Evolutionary conservation across 805 yeast genomes (phyloP).

Genomic region (Saturnispora halmiae): DNA sequence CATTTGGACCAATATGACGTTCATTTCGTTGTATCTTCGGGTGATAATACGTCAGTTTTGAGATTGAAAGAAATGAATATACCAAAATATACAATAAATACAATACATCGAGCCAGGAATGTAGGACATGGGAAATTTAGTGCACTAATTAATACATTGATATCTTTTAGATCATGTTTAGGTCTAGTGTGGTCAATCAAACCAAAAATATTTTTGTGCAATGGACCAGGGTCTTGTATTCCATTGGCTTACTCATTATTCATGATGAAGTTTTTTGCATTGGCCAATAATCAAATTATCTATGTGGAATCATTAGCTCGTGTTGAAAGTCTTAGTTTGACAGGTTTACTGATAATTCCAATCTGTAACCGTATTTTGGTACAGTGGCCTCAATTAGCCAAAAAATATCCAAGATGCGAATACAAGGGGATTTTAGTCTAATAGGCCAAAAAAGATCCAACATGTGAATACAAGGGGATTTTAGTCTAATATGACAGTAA

Average conservation of each 20-base stretch:
- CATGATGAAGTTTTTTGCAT: conserved; percentile 38
- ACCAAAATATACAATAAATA: conserved; percentile 17
- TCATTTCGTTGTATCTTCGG: conserved; percentile 33
- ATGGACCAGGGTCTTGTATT: conserved; percentile 81
- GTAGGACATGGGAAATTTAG: conserved; percentile 30
- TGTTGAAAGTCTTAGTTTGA: conserved; percentile 61
- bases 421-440: conserved; percentile 58
- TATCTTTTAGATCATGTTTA: conserved; percentile 24
- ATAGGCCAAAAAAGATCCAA: conserved; percentile 30
- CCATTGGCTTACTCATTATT: conserved; percentile 56
- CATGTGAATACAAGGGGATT: conserved; percentile 72
- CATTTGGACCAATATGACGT: conserved; percentile 18
- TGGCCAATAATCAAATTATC: conserved; percentile 47
- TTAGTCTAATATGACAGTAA: conserved; percentile 26
- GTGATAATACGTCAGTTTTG: conserved; percentile 37
- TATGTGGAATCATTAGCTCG: conserved; percentile 86
- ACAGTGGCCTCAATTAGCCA: conserved; percentile 70
- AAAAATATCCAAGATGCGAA: conserved; percentile 50
- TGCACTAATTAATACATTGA: conserved; percentile 28
- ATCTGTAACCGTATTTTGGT: conserved; percentile 73
- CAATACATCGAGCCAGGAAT: conserved; percentile 29
- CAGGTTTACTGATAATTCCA: conserved; percentile 65
- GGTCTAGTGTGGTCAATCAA: conserved; percentile 8
- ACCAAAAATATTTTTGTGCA: conserved; percentile 35
- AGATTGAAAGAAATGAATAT: conserved; percentile 34